Evolutionary conservation across 129 eudicot species (phyloP).

Genomic region (Helianthus annuus): HanXRQr2.0-SUNRISE NC_035441.2:109723679-109724178

Average conservation of each 20-base stretch:
- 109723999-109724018: too few relatives aligned
- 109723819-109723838: neutral
- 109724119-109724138: neutral
- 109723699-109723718: neutral
- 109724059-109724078: neutral
- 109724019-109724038: too few relatives aligned
- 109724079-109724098: neutral
- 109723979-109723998: too few relatives aligned
- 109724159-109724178: constrained; percentile 15
- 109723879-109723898: too few relatives aligned
- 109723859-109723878: too few relatives aligned
- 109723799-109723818: neutral
- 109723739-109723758: neutral
- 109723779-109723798: neutral
- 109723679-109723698: neutral
- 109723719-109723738: neutral
- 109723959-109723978: too few relatives aligned
- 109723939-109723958: too few relatives aligned
- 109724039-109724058: too few relatives aligned
- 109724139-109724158: constrained; percentile 4
- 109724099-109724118: neutral
- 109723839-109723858: neutral
- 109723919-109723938: too few relatives aligned
- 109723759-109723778: neutral
- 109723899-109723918: neutral